phyloP scores from a whole-genome alignment of 2,329 filamentous ascomycete species.

The Fusarium metavorans region DNA sequence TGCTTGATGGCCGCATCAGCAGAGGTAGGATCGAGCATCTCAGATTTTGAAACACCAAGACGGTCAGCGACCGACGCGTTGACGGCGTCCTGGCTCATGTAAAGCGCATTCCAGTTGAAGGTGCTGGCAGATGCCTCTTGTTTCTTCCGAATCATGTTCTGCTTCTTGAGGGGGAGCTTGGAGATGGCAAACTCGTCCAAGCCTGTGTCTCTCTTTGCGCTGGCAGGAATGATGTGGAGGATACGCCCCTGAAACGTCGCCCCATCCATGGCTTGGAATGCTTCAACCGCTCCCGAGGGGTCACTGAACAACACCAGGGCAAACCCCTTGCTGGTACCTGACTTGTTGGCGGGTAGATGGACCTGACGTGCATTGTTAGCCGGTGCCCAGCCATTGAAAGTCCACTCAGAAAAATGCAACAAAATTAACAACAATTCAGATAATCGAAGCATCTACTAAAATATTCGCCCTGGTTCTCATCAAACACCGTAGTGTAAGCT shows the following conservation, averaged over 20 bases:
- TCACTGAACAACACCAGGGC: conserved; percentile 85
- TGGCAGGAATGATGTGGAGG: conserved; percentile 88
- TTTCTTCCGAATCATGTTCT: conserved; percentile 89
- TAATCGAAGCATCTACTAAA: conserved; percentile 99
- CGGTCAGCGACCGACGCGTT: conserved; percentile 89
- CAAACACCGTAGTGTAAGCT: conserved; percentile 95
- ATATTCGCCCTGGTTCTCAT: conserved; percentile 93
- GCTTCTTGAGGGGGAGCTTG: conserved; percentile 93
- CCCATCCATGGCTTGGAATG: conserved; percentile 84
- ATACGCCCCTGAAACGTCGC: conserved; percentile 92
- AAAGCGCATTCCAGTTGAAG: conserved; percentile 99
- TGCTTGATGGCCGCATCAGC: conserved; percentile 96
- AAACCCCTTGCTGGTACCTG: conserved; percentile 86
- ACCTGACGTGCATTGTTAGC: conserved; percentile 69
- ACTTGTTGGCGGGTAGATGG: conserved; percentile 82
- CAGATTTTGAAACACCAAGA: conserved; percentile 89
- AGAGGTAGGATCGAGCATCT: conserved; percentile 94
- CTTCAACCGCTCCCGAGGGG: conserved; percentile 78
- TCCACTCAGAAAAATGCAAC: conserved; percentile 33
- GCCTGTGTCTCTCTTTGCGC: conserved; percentile 82
- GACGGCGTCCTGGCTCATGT: conserved; percentile 96
- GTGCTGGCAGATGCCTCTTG: conserved; percentile 80
- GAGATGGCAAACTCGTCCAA: conserved; percentile 91
- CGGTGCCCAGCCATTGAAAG: conserved; percentile 27
- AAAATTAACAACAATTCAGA: conserved; percentile 68